Percentiles rank a stretch among this genome's conserved stretches.
These are phyloP conservation scores for Gossypium davidsonii DNA, from an alignment of 441 rosid genomes.

Conservation along the genomic window DNA sequence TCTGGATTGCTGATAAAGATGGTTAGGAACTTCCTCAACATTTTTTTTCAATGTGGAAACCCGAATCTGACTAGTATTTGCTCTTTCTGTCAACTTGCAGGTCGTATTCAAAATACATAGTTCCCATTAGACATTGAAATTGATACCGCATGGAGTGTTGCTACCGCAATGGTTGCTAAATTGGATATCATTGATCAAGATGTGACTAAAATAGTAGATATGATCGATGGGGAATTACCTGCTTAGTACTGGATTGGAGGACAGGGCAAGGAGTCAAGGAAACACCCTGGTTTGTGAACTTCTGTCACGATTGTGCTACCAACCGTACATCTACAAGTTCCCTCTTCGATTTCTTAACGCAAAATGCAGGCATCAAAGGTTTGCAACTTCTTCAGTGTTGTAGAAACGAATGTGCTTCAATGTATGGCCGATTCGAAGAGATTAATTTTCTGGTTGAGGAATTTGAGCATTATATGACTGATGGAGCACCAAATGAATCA, in stretches of 20 bases:
- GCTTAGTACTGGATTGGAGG: conserved; percentile 68
- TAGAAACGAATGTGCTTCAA: conserved; percentile 50
- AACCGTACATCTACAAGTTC: conserved; percentile 64
- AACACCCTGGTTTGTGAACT: conserved; percentile 36
- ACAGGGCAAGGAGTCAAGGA: conserved; percentile 62
- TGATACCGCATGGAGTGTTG: conserved; percentile 76
- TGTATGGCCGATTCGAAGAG: conserved; percentile 84
- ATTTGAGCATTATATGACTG: conserved; percentile 29
- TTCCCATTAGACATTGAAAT: conserved; percentile 66
- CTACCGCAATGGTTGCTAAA: conserved; percentile 86
- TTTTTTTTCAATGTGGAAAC: background rate
- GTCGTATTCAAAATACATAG: conserved; percentile 64
- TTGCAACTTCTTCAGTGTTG: conserved; percentile 38
- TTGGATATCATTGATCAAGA: conserved; percentile 71
- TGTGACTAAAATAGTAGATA: conserved; percentile 67
- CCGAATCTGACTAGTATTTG: background rate
- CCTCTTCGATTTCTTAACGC: conserved; percentile 41
- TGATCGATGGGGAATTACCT: conserved; percentile 79
- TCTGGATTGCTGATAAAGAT: conserved; percentile 69
- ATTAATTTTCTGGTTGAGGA: conserved; percentile 47
- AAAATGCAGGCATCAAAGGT: conserved; percentile 37
- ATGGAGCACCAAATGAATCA: conserved; percentile 23
- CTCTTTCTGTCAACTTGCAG: conserved; percentile 28
- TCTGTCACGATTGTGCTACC: conserved; percentile 59
- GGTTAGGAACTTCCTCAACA: conserved; percentile 34